Base-by-base conservation (phyloP, 352 stramenopile genomes). In the Achlya hypogyna region DNA sequence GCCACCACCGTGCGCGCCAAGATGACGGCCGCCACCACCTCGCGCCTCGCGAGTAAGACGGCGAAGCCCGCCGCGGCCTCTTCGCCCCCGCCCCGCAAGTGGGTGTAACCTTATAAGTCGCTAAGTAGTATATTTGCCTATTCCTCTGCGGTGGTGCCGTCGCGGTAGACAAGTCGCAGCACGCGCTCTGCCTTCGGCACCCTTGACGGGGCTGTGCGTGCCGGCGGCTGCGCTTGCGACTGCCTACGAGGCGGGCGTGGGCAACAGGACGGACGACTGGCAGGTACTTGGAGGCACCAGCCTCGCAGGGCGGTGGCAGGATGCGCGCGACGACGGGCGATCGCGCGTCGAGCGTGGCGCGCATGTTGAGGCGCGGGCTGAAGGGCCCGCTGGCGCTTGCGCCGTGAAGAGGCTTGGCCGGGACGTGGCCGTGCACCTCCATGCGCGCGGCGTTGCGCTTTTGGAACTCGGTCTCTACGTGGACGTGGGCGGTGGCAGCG, bases 1-100 rank as follows among this genome's bases (percentile, higher is more conserved):
- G 51, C 74, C 67, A 5, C n/a, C 75, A 40, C 65, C 59, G 23
- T 71, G 66, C n/a, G 69, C 71, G 0, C 69, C 58, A 32, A 75
- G 62, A 53, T 65, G 65, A 18, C 75, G 69, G 45, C 62, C 8
- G 69, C 72, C 25, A 18, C 43, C 35, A 34, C 45, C 42, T 4
- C 47, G 12, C 20, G 32, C 4, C 14, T 18, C 6, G 38, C 38
- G 12, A 45, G n/a, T 63, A 18, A 73, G 25, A 16, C 43, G 16
- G n/a, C 38, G 12, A 45, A 45, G 38, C 8, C 54, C 54, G 47
- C 60, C 29, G 28, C 42, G 25, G n/a, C 34, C 32, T 58, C 60
- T n/a, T 58, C 38, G 51, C 59, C 59, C 10, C 59, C 59, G 12
- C 18, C 60, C 14, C 60, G 60, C 34, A 67, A 67, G 42, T 67